Base-by-base conservation (phyloP, 1,139 yeast species). In the Nematodospora anomalae region DNA sequence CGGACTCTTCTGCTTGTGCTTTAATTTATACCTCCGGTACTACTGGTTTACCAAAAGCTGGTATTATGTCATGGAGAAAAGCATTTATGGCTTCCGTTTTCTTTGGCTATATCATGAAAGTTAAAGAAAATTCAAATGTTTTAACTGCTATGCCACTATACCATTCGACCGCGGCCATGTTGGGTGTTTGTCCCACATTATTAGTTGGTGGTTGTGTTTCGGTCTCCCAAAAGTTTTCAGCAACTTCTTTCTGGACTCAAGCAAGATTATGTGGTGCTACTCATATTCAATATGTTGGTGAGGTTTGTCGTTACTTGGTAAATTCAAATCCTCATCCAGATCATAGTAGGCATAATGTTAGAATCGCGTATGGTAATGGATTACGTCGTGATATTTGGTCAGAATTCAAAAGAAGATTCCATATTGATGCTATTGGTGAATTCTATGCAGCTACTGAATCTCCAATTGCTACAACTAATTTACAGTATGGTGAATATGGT, bases 131-230 rank as follows among this genome's bases (percentile, higher is more conserved):
- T 3, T 79, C 86, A 15, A 76, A 74, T 8, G 81, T 88, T 6
- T 84, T 85, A 62, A 86, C 96, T 0, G 88, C 96, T 3, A 90
- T 92, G 97, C 97, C 98, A 1, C 65, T 92, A 44, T 92, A 90
- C 55, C 97, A 92, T 58, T 88, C 96, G 1, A 90, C 97, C 0
- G 97, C 97, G 2, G 84, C 96, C 0, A 74, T 88, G 62, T 66
- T 90, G 42, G 97, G 97, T 3, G 80, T 85, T 10, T 71, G 92
- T 55, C 88, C 96, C 1, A 73, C 83, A 0, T 65, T 84, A 35
- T 68, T 78, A 33, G 47, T 55, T 11, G 83, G 81, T 37, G 96
- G 95, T 8, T 76, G 88, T 50, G 79, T 84, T 32, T 85, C 94
- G 0, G 62, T 90, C 22, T 82, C 94, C 16, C 83, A 82, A 49